A percentile compares a stretch with the other conserved stretches of the same genome.
Conservation (phyloP, 331 rosid genomes). For the Saraca asoca region DNA sequence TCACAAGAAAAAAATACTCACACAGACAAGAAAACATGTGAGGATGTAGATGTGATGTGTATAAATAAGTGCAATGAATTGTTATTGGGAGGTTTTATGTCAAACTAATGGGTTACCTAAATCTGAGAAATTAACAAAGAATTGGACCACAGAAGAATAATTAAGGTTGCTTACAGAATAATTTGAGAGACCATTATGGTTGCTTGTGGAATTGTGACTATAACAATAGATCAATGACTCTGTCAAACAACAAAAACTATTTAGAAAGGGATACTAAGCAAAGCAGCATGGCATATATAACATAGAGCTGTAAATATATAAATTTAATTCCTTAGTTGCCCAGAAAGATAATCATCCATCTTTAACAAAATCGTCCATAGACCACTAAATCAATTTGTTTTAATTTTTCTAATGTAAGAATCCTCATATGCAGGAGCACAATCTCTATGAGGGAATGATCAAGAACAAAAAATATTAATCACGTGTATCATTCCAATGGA, state of each 20-base stretch:
- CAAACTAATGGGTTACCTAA: constrained; percentile 36
- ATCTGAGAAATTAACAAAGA: constrained; percentile 10
- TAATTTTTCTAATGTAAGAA: too few species aligned
- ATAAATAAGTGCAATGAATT: constrained; percentile 10
- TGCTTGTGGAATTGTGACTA: constrained; percentile 19
- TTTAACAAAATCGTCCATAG: background rate
- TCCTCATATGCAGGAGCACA: too few species aligned
- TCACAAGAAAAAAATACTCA: constrained; percentile 31
- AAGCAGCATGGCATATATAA: too few species aligned
- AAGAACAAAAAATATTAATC: background rate
- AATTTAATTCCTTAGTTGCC: background rate
- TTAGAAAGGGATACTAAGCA: background rate
- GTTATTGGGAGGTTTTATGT: constrained; percentile 21
- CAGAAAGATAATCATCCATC: too few species aligned
- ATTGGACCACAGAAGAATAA: constrained; percentile 18
- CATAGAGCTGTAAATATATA: background rate
- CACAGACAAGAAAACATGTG: constrained; percentile 43
- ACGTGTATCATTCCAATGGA: background rate
- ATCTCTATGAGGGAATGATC: too few species aligned
- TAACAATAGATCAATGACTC: constrained; percentile 35
- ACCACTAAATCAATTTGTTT: background rate
- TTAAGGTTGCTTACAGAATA: constrained; percentile 29
- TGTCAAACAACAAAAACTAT: constrained; percentile 13
- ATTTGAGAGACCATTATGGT: background rate
- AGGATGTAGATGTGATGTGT: background rate